These are phyloP conservation scores for Cladophialophora psammophila DNA, from an alignment of 2,329 filamentous ascomycete genomes.

Conservation along the genomic window DNA sequence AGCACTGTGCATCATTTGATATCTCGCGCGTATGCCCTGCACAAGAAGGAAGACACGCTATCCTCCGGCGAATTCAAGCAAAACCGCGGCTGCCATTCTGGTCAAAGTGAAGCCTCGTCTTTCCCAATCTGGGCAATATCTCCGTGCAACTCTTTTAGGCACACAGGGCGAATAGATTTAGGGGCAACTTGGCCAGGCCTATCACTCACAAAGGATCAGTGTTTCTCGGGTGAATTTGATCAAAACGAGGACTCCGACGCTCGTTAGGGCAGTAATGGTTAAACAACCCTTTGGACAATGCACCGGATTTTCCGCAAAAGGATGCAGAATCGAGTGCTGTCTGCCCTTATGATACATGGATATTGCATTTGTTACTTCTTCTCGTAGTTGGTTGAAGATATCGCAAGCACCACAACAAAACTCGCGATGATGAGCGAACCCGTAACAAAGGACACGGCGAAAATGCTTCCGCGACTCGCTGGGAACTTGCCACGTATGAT, in stretches of 20 bases:
- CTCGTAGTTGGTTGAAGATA: constrained; percentile 59
- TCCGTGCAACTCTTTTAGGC: not conserved
- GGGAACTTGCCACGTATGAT: constrained; percentile 72
- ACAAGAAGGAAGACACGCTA: not conserved
- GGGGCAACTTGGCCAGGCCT: not conserved
- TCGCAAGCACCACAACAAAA: constrained; percentile 65
- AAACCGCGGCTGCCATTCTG: not conserved
- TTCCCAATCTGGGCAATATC: not conserved
- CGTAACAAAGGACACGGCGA: constrained; percentile 64
- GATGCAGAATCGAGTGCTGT: not conserved
- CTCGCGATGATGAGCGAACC: constrained; percentile 65
- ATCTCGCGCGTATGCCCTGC: not conserved
- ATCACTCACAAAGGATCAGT: not conserved
- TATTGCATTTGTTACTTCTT: constrained; percentile 33
- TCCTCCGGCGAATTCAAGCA: not conserved
- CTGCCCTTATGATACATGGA: not conserved
- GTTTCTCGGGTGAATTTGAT: not conserved
- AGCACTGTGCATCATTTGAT: not conserved
- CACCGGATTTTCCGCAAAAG: not conserved
- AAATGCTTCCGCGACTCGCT: constrained; percentile 67
- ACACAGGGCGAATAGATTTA: not conserved
- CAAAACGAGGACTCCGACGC: not conserved
- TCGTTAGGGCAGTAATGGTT: not conserved
- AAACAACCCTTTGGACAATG: not conserved
- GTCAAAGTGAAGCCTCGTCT: not conserved